Conservation (phyloP, 495 filamentous ascomycete species). For the Lineolata rhizophorae region DNA sequence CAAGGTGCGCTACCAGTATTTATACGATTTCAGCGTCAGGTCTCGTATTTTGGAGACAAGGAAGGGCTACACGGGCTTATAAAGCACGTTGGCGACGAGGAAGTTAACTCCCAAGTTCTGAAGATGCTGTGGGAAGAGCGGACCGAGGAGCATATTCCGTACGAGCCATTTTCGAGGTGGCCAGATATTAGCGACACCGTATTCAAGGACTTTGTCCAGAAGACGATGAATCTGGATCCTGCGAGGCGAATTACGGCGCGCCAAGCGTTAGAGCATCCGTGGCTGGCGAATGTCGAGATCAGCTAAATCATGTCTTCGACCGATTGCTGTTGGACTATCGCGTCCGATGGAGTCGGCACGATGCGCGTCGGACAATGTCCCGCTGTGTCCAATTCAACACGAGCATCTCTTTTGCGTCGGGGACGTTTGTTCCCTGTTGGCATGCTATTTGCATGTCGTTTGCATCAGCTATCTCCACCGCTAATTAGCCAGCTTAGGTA, state of each 20-base stretch:
- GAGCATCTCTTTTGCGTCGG: no score
- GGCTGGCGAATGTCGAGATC: slow-evolving; percentile 4
- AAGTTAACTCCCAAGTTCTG: slow-evolving; percentile 3
- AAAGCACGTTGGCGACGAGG: slow-evolving; percentile 3
- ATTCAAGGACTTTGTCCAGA: slow-evolving; percentile 2
- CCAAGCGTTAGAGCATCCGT: slow-evolving; percentile 5
- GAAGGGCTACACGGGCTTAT: slow-evolving; percentile 5
- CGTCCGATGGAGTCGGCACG: no score
- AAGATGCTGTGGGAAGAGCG: slow-evolving; percentile 3
- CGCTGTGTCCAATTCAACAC: no score
- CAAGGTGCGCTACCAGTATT: slow-evolving; percentile 9
- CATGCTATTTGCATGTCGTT: no score
- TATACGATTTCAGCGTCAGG: slow-evolving; percentile 5
- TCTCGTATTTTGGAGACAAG: slow-evolving; percentile 5
- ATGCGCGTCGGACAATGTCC: no score
- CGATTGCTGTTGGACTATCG: no score
- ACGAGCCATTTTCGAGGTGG: slow-evolving; percentile 5
- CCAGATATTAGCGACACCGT: slow-evolving; percentile 2
- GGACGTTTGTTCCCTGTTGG: no score
- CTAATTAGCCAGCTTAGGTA: no score
- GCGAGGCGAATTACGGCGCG: slow-evolving; percentile 4
- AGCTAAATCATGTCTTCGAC: slow-evolving; percentile 1
- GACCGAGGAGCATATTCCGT: slow-evolving; percentile 2
- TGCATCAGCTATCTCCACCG: no score
- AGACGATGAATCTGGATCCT: slow-evolving; percentile 5